Conservation (phyloP, 2,329 filamentous ascomycete species). For the Fusarium pseudograminearum region DNA sequence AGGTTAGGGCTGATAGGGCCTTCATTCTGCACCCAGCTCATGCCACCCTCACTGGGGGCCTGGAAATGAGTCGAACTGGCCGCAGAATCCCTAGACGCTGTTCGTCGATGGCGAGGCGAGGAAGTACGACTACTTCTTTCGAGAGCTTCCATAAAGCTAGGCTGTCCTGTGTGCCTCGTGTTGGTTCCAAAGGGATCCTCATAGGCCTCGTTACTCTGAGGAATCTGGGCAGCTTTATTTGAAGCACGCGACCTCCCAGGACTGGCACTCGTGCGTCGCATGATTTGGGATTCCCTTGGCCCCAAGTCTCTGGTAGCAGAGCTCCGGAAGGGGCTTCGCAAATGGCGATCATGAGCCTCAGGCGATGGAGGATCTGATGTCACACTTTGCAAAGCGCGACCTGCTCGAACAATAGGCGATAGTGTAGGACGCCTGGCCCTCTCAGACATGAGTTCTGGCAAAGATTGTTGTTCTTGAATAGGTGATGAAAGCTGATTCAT, state of each 20-base stretch:
- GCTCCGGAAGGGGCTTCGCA: conserved; percentile 68
- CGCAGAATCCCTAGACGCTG: conserved; percentile 45
- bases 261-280: conserved; percentile 48
- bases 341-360: conserved; percentile 61
- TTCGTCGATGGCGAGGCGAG: conserved; percentile 22
- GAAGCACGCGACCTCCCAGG: conserved; percentile 45
- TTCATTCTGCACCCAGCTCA: conserved; percentile 59
- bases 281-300: conserved; percentile 46
- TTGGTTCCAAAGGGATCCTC: conserved; percentile 50
- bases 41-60: conserved; percentile 53
- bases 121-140: conserved; percentile 43
- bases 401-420: conserved; percentile 70
- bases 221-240: conserved; percentile 17
- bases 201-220: conserved; percentile 30
- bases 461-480: conserved; percentile 51
- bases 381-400: conserved; percentile 67
- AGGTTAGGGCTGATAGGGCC: conserved; percentile 54
- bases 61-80: conserved; percentile 52
- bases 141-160: conserved; percentile 52
- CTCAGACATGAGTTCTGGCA: conserved; percentile 48
- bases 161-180: conserved; percentile 46
- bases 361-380: conserved; percentile 71
- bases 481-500: conserved; percentile 56
- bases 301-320: conserved; percentile 54
- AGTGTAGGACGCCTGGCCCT: conserved; percentile 58